Evolutionary conservation across 768 basidiomycete genomes (phyloP).

Genomic region (Kwoniella mangroviensis): DNA sequence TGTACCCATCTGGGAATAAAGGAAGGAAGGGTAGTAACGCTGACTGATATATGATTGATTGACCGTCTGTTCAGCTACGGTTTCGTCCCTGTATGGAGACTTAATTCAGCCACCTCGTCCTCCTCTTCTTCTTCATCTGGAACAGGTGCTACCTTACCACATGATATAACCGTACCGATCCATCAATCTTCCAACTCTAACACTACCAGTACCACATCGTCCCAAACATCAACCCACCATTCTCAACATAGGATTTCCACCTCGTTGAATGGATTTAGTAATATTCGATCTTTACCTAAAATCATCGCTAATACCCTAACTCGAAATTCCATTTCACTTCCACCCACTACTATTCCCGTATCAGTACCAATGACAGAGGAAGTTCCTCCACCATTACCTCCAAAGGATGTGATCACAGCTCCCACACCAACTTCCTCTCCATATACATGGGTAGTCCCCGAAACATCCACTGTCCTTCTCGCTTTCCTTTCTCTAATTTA

Average conservation of each 20-base stretch:
- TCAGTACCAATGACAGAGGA: neutral
- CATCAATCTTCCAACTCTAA: neutral
- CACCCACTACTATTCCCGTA: neutral
- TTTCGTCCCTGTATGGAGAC: slow-evolving; percentile 51
- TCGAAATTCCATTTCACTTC: neutral
- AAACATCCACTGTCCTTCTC: slow-evolving; percentile 36
- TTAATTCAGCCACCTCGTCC: slow-evolving; percentile 20
- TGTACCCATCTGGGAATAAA: neutral
- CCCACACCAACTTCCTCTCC: slow-evolving; percentile 49
- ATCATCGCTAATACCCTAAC: slow-evolving; percentile 29
- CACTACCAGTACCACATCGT: neutral
- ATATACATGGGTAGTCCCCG: slow-evolving; percentile 50
- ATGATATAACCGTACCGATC: neutral
- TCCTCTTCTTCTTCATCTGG: neutral
- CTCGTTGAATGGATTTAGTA: slow-evolving; percentile 8
- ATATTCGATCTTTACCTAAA: slow-evolving; percentile 37
- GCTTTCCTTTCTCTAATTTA: slow-evolving; percentile 52
- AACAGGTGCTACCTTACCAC: neutral
- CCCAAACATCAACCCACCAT: neutral
- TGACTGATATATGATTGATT: neutral
- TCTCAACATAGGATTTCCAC: neutral
- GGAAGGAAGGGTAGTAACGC: neutral
- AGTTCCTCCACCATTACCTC: slow-evolving; percentile 30
- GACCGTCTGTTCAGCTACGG: slow-evolving; percentile 39
- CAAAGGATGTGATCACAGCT: slow-evolving; percentile 32